Conservation (phyloP, 1,284 basidiomycete species). For the Fomes fomentarius region DNA sequence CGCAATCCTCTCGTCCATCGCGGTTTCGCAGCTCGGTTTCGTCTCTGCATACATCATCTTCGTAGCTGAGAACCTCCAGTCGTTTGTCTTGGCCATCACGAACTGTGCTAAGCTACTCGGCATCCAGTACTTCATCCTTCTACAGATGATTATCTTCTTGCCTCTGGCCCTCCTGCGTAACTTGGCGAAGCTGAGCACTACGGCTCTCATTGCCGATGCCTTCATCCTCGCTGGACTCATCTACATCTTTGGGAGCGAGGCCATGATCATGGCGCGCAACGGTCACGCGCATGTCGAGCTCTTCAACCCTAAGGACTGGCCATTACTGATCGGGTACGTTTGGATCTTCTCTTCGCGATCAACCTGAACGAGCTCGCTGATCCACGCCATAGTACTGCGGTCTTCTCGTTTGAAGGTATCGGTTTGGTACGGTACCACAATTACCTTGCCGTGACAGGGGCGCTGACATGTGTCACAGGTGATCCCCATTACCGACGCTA, state of each 20-base stretch:
- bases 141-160: constrained; percentile 86
- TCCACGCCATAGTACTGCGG: constrained; percentile 72
- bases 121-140: constrained; percentile 81
- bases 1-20: constrained; percentile 86
- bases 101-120: constrained; percentile 76
- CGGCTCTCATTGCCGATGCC: constrained; percentile 91
- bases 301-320: constrained; percentile 91
- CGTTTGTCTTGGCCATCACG: constrained; percentile 87
- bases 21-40: constrained; percentile 90
- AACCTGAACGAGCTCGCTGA: not conserved
- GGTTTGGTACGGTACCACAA: constrained; percentile 69
- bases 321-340: constrained; percentile 87
- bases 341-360: not conserved
- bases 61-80: constrained; percentile 89
- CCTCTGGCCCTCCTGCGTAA: constrained; percentile 88
- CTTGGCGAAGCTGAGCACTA: constrained; percentile 90
- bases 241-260: constrained; percentile 86
- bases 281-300: constrained; percentile 85
- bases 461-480: constrained; percentile 45
- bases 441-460: not conserved
- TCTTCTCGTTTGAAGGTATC: constrained; percentile 98
- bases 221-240: constrained; percentile 93
- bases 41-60: constrained; percentile 95
- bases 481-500: constrained; percentile 96
- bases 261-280: constrained; percentile 60